Evolutionary conservation across 345 rosid genomes (phyloP).

Genomic region (Diplotaxis tenuifolia): DNA sequence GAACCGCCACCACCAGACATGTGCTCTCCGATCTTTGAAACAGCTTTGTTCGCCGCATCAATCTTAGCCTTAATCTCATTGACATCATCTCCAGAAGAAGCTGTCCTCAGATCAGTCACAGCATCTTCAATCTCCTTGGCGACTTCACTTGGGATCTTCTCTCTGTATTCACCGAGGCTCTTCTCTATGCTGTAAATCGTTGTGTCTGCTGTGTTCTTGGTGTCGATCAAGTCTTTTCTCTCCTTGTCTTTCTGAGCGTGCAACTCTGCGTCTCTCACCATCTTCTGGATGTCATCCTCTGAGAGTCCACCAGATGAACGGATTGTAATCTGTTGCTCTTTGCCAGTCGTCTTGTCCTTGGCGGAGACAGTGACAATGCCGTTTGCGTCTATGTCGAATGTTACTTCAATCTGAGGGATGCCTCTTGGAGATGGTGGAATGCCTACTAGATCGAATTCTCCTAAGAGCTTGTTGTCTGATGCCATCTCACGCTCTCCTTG

Average conservation of each 20-base stretch:
- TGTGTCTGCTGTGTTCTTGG: conserved; percentile 75
- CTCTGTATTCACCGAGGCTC: conserved; percentile 77
- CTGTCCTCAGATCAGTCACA: conserved; percentile 56
- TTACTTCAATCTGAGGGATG: conserved; percentile 84
- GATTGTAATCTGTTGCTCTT: conserved; percentile 86
- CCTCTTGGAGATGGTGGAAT: conserved; percentile 89
- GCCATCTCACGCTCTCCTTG: conserved; percentile 97
- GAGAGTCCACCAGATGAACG: conserved; percentile 87
- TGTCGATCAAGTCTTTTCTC: conserved; percentile 67
- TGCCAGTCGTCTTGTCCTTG: conserved; percentile 73
- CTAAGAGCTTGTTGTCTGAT: conserved; percentile 71
- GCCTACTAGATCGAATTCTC: conserved; percentile 81
- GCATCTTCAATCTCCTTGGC: conserved; percentile 76
- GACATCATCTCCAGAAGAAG: conserved; percentile 55
- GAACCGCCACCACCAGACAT: conserved; percentile 56
- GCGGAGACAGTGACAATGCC: conserved; percentile 92
- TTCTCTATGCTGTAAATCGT: conserved; percentile 83
- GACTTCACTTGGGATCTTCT: conserved; percentile 68
- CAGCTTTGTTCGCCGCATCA: conserved; percentile 75
- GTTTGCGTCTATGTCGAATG: conserved; percentile 90
- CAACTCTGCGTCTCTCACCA: conserved; percentile 85
- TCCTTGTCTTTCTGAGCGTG: conserved; percentile 75
- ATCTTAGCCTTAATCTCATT: conserved; percentile 76
- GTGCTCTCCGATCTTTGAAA: conserved; percentile 89
- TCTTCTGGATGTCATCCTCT: conserved; percentile 78